Evolutionary conservation across 805 yeast genomes (phyloP).

Genomic region (Millerago galiae): DNA sequence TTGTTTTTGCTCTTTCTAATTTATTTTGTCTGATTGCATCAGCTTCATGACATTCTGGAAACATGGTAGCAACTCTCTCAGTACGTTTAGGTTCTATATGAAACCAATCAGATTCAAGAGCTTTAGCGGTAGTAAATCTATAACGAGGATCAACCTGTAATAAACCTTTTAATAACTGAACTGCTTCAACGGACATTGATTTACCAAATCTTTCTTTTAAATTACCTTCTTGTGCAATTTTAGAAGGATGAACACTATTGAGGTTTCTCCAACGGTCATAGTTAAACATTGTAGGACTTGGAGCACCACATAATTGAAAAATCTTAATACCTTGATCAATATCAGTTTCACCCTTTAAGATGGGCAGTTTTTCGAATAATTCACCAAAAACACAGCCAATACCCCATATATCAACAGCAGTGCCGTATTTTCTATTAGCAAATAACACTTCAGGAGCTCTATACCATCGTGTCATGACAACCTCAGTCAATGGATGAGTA

Average conservation of each 20-base stretch:
- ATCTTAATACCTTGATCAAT: conserved; percentile 80
- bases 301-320: conserved; percentile 79
- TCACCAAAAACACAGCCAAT: conserved; percentile 95
- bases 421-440: conserved; percentile 81
- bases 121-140: conserved; percentile 75
- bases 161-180: conserved; percentile 53
- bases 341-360: conserved; percentile 80
- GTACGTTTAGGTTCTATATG: conserved; percentile 61
- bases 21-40: conserved; percentile 57
- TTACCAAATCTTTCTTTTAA: conserved; percentile 43
- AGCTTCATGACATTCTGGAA: conserved; percentile 86
- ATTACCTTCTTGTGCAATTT: conserved; percentile 25
- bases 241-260: not conserved
- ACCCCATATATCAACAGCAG: conserved; percentile 98
- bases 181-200: conserved; percentile 34
- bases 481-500: conserved; percentile 43
- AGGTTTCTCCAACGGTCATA: conserved; percentile 21
- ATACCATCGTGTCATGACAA: conserved; percentile 96
- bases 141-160: conserved; percentile 63
- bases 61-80: conserved; percentile 36
- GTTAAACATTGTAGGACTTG: conserved; percentile 39
- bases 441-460: conserved; percentile 89
- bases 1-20: conserved; percentile 19
- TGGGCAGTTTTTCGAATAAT: conserved; percentile 73
- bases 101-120: conserved; percentile 67